phyloP scores from a whole-genome alignment of 768 basidiomycete species.

The Agaricus blazei region DNA sequence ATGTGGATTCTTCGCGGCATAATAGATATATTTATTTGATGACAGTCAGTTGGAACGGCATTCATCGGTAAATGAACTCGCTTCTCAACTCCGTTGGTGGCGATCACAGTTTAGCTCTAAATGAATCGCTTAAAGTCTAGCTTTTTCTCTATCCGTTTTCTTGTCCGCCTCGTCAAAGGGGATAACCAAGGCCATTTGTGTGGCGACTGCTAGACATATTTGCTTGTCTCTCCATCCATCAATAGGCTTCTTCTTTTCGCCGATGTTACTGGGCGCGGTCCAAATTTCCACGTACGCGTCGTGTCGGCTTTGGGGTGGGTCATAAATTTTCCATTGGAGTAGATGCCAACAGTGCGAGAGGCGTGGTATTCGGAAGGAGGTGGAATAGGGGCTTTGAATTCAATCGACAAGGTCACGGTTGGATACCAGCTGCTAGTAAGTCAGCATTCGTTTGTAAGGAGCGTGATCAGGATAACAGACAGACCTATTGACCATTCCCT shows the following conservation, averaged over 20 bases:
- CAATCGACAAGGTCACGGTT: constrained; percentile 54
- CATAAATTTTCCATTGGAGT: constrained; percentile 46
- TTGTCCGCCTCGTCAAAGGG: constrained; percentile 35
- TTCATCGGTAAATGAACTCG: too few species aligned
- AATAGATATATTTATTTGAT: too few species aligned
- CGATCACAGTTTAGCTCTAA: not conserved
- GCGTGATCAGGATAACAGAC: not conserved
- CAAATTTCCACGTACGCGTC: constrained; percentile 59
- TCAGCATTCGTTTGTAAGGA: not conserved
- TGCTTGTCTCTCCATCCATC: constrained; percentile 59
- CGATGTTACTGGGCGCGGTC: constrained; percentile 56
- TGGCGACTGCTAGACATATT: constrained; percentile 56
- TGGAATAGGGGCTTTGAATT: constrained; percentile 61
- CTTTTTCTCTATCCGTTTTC: constrained; percentile 18
- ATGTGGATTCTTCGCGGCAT: too few species aligned
- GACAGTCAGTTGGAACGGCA: too few species aligned
- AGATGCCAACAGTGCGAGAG: constrained; percentile 51
- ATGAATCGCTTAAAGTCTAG: constrained; percentile 16
- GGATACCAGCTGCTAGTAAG: constrained; percentile 50
- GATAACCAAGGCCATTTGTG: constrained; percentile 54
- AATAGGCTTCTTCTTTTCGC: constrained; percentile 29
- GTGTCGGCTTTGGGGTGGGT: constrained; percentile 50
- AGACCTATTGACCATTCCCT: constrained; percentile 29
- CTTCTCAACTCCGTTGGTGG: too few species aligned
- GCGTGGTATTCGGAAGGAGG: constrained; percentile 33